phyloP scores from a whole-genome alignment of 176 grass and related monocot species.

The Rhynchospora tenuis region DNA sequence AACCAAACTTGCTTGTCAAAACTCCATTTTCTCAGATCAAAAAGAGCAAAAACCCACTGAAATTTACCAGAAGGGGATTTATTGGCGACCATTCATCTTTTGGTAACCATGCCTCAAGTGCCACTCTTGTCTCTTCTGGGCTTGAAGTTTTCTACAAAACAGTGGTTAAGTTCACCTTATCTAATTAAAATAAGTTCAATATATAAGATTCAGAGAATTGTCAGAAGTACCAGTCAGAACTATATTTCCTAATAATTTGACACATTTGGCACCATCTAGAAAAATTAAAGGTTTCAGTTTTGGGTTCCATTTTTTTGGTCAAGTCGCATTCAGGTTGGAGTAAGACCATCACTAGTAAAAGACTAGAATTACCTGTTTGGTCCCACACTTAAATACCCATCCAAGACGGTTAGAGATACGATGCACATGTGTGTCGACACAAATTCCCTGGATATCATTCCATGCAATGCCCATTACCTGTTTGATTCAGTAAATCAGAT shows the following conservation, averaged over 20 bases:
- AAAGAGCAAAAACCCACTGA: neutral
- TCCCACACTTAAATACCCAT: conserved; percentile 75
- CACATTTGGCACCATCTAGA: neutral
- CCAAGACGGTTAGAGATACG: conserved; percentile 92
- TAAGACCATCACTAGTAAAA: neutral
- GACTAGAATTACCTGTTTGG: conserved; percentile 47
- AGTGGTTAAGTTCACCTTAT: neutral
- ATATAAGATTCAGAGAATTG: neutral
- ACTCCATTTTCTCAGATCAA: neutral
- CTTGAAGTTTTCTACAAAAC: conserved; percentile 65
- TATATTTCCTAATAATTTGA: neutral
- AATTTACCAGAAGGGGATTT: conserved; percentile 76
- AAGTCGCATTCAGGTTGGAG: neutral
- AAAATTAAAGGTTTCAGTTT: neutral
- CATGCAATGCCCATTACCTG: conserved; percentile 95
- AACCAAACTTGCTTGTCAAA: neutral
- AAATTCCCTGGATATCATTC: conserved; percentile 95
- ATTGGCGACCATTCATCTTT: conserved; percentile 95
- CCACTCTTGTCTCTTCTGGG: conserved; percentile 87
- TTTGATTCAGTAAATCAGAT: conserved; percentile 15
- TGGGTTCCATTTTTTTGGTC: neutral
- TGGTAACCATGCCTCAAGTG: conserved; percentile 81
- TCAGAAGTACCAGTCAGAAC: neutral
- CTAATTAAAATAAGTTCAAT: neutral
- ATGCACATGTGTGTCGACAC: conserved; percentile 99